Base-by-base conservation (phyloP, 2,329 filamentous ascomycete species). In the Colletotrichum sp. region DNA sequence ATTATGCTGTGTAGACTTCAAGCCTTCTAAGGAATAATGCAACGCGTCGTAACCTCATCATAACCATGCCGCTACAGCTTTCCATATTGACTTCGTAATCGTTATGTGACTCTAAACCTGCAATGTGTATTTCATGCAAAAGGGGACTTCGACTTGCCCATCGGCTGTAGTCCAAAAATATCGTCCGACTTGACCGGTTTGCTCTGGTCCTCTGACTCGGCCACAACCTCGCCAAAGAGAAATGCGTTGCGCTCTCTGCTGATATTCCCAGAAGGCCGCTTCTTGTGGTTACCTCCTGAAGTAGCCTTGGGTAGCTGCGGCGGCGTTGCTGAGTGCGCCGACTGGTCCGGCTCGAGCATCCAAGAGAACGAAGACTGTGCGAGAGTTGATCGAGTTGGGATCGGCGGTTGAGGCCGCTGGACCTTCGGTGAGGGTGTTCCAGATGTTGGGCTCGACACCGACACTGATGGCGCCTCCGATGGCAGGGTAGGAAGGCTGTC, bases 321-420 rank as follows among this genome's bases (percentile, higher is more conserved):
- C 8, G 83, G 77, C 6, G 84, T 81, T 7, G 85, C 84, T 24
- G 84, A 66, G 80, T 78, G 55, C 76, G 79, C 13, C 64, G 86
- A 82, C 70, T 86, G 81, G 78, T 90, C 89, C 5, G 89, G 90
- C 78, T 93, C 92, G 3, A 96, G 87, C 94, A 96, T 96, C 93
- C 93, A 95, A 2, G 94, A 93, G 82, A 95, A 96, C 6, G 93
- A 94, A 9, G 94, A 95, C 78, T 95, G 93, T 2, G 93, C 93
- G 39, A 95, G 88, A 1, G 89, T 91, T 5, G 93, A 94, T 26
- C 93, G 89, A 24, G 91, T 91, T 1, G 91, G 91, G 18, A 92
- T 89, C 3, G 90, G 85, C 78, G 77, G 84, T 63, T 81, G 80
- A 70, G 74, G 74, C 9, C 74, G 64, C 34, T 73, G 63, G 24